These are phyloP conservation scores for Petrea volubilis DNA, from an alignment of 257 asterid genomes.

Conservation along the genomic window DNA sequence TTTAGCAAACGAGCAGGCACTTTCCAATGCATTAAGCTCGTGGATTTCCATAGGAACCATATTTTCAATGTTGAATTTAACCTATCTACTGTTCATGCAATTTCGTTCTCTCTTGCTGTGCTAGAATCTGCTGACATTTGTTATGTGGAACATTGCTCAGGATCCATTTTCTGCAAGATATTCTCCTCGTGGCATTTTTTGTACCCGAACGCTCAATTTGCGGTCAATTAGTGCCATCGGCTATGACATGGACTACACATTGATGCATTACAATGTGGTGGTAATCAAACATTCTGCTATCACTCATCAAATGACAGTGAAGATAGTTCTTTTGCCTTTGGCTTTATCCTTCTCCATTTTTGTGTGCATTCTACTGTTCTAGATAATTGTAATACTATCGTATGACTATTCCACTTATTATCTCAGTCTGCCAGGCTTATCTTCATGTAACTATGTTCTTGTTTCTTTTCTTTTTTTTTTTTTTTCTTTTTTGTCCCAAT, in stretches of 20 bases:
- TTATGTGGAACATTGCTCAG: constrained; percentile 39
- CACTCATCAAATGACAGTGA: not conserved
- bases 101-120: not conserved
- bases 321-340: not conserved
- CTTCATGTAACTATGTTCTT: no score
- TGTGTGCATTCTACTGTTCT: not conserved
- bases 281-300: constrained; percentile 34
- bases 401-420: no score
- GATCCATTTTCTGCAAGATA: constrained; percentile 64
- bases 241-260: constrained; percentile 89
- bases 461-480: no score
- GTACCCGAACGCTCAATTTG: constrained; percentile 75
- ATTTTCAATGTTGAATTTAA: not conserved
- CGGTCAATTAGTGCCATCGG: constrained; percentile 83
- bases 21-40: not conserved
- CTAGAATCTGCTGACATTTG: constrained; percentile 14
- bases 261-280: constrained; percentile 78
- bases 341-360: not conserved
- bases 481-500: not conserved
- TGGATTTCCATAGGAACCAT: not conserved
- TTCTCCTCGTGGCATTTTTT: constrained; percentile 79
- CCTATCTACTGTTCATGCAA: not conserved
- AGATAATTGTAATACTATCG: not conserved
- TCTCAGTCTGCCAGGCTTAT: no score
- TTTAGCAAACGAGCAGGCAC: constrained; percentile 2